Evolutionary conservation across 176 grass and related monocot genomes (phyloP), one percentile per base, ranked within the genome.

Genomic region (Raddia guianensis): DNA sequence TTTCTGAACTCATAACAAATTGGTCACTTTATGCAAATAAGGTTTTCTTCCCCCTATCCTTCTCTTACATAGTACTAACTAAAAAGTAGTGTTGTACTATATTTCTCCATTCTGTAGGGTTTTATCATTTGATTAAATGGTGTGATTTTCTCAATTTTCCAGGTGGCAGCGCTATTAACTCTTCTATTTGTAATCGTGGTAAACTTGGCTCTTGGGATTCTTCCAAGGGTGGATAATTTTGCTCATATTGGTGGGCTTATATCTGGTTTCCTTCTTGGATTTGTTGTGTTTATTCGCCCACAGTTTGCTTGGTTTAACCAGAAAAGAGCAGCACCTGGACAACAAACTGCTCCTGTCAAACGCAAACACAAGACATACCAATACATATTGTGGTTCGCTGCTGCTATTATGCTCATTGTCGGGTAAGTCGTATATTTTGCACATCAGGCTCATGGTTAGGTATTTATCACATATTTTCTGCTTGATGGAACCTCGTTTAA

Each of bases 1-100:
- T 98, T 68, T 94, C 95, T 42, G 95, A 98, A 43, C 92, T 98
- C 32, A 81, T 98, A 56, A 98, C 78, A 15, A 98, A 98, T 80
- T 98, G 95, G 95, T 76, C 95, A 16, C 91, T 98, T 60, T 98
- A 98, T 57, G 90, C 78, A 79, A 98, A 98, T 69, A 94, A 98
- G 90, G 94, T 97, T 43, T 49, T 35, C 74, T 49, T 74, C 33
- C 60, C 20, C 4, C 35, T 67, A 45, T 74, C 3, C 49, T 72
- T 19, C 49, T 63, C 10, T 75, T 45, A 43, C 35, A 68, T 47
- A 50, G 15, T 68, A 61, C 18, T 72, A 61, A 27, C 27, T 27
- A 27, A 27, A 42, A 51, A 61, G 15, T 37, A 49, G 14, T 49
- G 21, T 59, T 19, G 9, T 45, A 48, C 63, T 61, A 8, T 9